Conservation (phyloP, 2,329 filamentous ascomycete genomes). For the Alternaria ventricosa region DNA sequence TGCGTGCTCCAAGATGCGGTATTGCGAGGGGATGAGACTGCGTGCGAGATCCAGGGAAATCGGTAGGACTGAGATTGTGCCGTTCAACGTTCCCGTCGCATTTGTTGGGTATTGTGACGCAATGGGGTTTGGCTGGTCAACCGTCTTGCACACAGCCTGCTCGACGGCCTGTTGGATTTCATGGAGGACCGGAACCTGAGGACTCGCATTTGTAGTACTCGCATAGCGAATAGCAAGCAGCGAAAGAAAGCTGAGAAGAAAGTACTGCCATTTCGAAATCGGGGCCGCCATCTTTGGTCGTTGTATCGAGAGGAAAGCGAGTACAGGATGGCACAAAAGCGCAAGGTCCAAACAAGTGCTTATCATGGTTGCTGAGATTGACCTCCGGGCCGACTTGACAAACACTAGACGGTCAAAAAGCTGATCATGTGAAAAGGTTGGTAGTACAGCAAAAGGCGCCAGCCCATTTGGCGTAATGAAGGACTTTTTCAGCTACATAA, state of each 20-base stretch:
- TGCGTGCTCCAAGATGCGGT: conserved; percentile 58
- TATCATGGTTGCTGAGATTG: conserved; percentile 26
- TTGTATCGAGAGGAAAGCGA: conserved; percentile 38
- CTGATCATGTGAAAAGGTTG: conserved; percentile 12
- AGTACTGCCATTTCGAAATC: conserved; percentile 34
- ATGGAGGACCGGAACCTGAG: background rate
- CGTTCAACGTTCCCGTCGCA: conserved; percentile 62
- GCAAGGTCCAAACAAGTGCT: conserved; percentile 39
- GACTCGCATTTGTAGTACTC: conserved; percentile 19
- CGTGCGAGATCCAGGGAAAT: conserved; percentile 58
- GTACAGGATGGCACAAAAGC: conserved; percentile 39
- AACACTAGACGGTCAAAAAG: background rate
- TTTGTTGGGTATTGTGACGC: conserved; percentile 55
- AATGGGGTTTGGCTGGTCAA: conserved; percentile 57
- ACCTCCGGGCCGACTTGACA: background rate
- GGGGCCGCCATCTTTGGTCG: conserved; percentile 32
- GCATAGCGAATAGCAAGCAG: conserved; percentile 36
- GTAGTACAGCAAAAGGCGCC: background rate
- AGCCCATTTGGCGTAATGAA: background rate
- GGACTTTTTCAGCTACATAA: conserved; percentile 15
- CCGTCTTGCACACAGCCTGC: conserved; percentile 27
- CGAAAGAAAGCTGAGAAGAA: conserved; percentile 34
- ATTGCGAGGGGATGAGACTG: conserved; percentile 57
- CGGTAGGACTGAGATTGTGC: conserved; percentile 60
- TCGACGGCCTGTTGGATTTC: background rate